Base-by-base conservation (phyloP, 352 stramenopile species). In the Phytophthora pisi region DNA sequence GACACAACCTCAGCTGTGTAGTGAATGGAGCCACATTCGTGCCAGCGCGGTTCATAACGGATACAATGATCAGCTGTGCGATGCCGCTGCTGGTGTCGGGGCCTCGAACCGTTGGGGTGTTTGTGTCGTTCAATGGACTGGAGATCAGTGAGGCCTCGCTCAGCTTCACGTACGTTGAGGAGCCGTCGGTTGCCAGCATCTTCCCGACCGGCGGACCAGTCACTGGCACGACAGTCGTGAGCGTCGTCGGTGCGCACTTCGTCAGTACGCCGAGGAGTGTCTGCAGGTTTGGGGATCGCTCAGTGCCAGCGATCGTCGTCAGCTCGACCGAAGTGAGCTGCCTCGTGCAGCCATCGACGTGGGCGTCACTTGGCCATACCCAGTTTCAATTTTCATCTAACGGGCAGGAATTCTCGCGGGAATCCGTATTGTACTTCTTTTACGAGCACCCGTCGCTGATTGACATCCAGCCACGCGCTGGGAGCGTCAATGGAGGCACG, bases 311-410 rank as follows among this genome's bases (percentile, higher is more conserved):
- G 7, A 66, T 81, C 50, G 65, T 84, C 28, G 31, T 76, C 2
- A 79, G 63, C 47, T 61, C 66, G 0, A 75, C 26, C 0, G 73
- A 84, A 67, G 70, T 38, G 24, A 76, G 46, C 0, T 86, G 78
- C 28, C 51, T 82, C 20, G 31, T 84, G 0, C 42, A 78, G 20
- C 52, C 74, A 11, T 65, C 59, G 0, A 63, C 28, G 57, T 79
- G 63, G 68, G 2, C 54, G 16, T 38, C 42, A 6, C 24, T 51
- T 31, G 70, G 70, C 5, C 16, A 5, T 7, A 31, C 53, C 3
- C 3, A n/a, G 0, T 59, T 86, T 31, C 40, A 31, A 46, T 79
- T 81, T 52, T 84, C 78, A 3, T 73, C 62, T 0, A 84, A 84
- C 56, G 73, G 70, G 3, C 78, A 82, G 30, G 75, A 79, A 9